Conservation (phyloP, 208 protist species). For the Trypanosoma platydactyli region DNA sequence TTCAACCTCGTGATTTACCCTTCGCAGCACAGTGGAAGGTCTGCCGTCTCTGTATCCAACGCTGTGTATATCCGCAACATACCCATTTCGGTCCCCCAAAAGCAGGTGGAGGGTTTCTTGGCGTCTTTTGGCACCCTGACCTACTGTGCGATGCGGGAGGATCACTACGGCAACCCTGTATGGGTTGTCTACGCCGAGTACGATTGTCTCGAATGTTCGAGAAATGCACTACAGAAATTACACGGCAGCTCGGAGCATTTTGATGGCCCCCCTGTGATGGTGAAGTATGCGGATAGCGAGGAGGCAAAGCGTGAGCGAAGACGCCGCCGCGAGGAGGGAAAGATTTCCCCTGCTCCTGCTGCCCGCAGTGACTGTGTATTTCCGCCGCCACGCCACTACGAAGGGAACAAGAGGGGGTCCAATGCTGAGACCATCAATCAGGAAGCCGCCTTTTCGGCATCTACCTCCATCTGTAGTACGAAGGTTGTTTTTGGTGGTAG, state of each 20-base stretch:
- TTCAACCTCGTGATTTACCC: slow-evolving; percentile 84
- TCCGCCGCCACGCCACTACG: not conserved
- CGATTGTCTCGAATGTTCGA: slow-evolving; percentile 61
- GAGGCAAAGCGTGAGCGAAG: slow-evolving; percentile 80
- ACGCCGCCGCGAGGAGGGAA: slow-evolving; percentile 52
- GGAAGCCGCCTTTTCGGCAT: no score
- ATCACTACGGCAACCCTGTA: slow-evolving; percentile 76
- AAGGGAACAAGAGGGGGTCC: not conserved
- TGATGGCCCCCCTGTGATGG: slow-evolving; percentile 53
- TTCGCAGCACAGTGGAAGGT: slow-evolving; percentile 81
- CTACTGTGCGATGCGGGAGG: slow-evolving; percentile 89
- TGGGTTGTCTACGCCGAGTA: slow-evolving; percentile 89
- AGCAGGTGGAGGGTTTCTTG: slow-evolving; percentile 72
- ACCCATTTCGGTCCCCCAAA: slow-evolving; percentile 47
- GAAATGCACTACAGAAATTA: slow-evolving; percentile 55
- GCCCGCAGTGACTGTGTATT: slow-evolving; percentile 8
- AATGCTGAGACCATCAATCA: no score
- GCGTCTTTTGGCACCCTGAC: slow-evolving; percentile 61
- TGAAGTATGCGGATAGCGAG: slow-evolving; percentile 82
- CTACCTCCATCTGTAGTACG: no score
- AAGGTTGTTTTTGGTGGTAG: no score
- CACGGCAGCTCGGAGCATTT: slow-evolving; percentile 79
- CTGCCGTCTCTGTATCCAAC: slow-evolving; percentile 53
- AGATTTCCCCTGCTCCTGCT: slow-evolving; percentile 3
- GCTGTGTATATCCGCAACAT: slow-evolving; percentile 87